Evolutionary conservation across 495 filamentous ascomycete species (phyloP).

Genomic region (Umbilicaria muhlenbergii): DNA sequence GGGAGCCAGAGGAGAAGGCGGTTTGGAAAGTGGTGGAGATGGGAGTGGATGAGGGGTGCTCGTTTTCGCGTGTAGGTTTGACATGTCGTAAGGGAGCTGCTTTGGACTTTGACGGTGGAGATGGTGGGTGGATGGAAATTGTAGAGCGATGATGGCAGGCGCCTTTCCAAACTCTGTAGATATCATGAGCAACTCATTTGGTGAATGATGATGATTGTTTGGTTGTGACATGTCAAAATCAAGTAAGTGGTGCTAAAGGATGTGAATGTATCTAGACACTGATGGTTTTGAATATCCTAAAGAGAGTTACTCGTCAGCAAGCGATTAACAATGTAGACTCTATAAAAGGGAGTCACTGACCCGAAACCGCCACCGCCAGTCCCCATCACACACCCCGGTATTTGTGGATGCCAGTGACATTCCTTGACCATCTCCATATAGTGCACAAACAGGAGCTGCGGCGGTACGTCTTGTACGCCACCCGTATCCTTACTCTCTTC

Average conservation of each 20-base stretch:
- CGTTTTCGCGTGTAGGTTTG: neutral
- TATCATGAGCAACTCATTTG: too few species aligned
- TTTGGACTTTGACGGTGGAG: neutral
- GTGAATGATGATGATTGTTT: too few species aligned
- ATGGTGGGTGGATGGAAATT: neutral
- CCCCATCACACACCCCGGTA: constrained; percentile 77
- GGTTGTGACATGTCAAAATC: too few species aligned
- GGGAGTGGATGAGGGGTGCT: neutral
- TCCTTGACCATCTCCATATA: constrained; percentile 92
- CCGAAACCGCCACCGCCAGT: constrained; percentile 79
- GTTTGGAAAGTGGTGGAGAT: neutral
- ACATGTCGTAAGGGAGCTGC: too few species aligned
- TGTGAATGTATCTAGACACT: constrained; percentile 27
- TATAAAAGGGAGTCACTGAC: constrained; percentile 21
- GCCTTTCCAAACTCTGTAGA: too few species aligned
- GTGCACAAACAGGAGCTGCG: constrained; percentile 90
- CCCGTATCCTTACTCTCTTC: constrained; percentile 86
- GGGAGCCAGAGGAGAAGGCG: neutral
- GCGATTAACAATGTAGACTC: neutral
- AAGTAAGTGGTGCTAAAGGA: neutral
- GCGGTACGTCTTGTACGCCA: constrained; percentile 76
- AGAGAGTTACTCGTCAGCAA: constrained; percentile 4
- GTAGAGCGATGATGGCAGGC: neutral
- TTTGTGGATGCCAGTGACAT: constrained; percentile 92
- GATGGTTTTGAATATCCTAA: constrained; percentile 40